phyloP scores from a whole-genome alignment of 257 asterid genomes.

The Nicotiana undulata region DNA sequence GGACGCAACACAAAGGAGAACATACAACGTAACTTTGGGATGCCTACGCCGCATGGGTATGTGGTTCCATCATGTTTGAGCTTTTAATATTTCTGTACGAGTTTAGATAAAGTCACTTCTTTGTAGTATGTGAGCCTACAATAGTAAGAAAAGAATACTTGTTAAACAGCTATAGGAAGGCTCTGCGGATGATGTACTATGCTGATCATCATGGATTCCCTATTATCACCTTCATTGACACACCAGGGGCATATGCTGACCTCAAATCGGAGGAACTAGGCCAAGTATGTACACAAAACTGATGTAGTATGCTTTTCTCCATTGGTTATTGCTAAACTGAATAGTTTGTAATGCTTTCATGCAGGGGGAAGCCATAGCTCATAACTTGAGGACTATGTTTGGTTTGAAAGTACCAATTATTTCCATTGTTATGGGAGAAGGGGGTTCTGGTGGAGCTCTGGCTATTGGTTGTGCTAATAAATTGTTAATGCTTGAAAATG shows the following conservation, averaged over 20 bases:
- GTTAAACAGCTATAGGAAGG: conserved; percentile 74
- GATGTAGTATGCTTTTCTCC: neutral
- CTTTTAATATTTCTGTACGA: neutral
- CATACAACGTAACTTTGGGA: conserved; percentile 84
- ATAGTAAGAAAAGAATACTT: conserved; percentile 2
- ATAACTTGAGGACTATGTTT: conserved; percentile 91
- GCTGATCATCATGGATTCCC: conserved; percentile 96
- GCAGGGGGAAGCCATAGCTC: conserved; percentile 98
- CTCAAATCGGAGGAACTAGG: conserved; percentile 78
- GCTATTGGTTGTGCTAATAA: conserved; percentile 97
- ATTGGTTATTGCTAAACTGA: neutral
- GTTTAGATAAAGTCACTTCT: neutral
- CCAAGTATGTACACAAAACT: conserved; percentile 46
- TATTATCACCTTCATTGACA: conserved; percentile 75
- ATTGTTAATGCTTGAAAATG: conserved; percentile 93
- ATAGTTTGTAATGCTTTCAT: conserved; percentile 11
- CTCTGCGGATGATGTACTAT: conserved; percentile 81
- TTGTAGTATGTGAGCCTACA: conserved; percentile 1
- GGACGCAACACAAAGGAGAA: conserved; percentile 91
- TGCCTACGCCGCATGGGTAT: conserved; percentile 99
- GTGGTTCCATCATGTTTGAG: conserved; percentile 4
- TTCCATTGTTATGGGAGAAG: conserved; percentile 93
- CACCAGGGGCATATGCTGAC: conserved; percentile 95
- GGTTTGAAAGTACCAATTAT: conserved; percentile 92
- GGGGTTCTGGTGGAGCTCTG: conserved; percentile 99